Evolutionary conservation across 345 rosid species (phyloP).

Genomic region (Sisymbrium irio): DNA sequence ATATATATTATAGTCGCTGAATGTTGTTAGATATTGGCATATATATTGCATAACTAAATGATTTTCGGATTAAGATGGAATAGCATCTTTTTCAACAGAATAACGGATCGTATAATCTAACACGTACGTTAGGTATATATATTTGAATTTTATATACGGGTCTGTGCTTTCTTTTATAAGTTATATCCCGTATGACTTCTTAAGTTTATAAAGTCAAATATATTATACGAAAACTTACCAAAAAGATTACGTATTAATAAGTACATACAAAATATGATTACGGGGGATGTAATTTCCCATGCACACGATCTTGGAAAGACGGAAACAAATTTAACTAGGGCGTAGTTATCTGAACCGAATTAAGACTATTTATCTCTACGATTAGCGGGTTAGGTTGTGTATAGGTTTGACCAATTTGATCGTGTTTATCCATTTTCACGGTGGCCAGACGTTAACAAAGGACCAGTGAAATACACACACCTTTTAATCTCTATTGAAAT

Average conservation of each 20-base stretch:
- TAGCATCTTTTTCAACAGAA: not conserved
- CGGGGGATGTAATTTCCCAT: constrained; percentile 8
- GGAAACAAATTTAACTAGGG: not conserved
- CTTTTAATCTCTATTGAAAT: not conserved
- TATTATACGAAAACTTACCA: constrained; percentile 4
- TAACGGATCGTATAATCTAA: constrained; percentile 8
- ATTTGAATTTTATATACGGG: not conserved
- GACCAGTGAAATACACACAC: not conserved
- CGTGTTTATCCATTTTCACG: constrained; percentile 12
- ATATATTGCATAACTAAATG: not conserved
- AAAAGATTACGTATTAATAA: constrained; percentile 4
- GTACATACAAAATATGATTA: not conserved
- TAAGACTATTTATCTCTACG: not conserved
- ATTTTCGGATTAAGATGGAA: not conserved
- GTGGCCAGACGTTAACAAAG: not conserved
- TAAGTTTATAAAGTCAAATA: constrained; percentile 13
- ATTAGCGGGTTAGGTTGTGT: not conserved
- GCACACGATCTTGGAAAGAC: too few relatives aligned
- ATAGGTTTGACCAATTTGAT: constrained; percentile 2
- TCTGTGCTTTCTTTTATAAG: not conserved
- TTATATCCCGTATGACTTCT: not conserved
- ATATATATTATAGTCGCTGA: not conserved
- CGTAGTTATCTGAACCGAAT: not conserved
- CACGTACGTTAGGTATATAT: constrained; percentile 9
- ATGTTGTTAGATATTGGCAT: not conserved